Evolutionary conservation across 495 filamentous ascomycete genomes (phyloP).

Genomic region (Penicillium waksmanii): DNA sequence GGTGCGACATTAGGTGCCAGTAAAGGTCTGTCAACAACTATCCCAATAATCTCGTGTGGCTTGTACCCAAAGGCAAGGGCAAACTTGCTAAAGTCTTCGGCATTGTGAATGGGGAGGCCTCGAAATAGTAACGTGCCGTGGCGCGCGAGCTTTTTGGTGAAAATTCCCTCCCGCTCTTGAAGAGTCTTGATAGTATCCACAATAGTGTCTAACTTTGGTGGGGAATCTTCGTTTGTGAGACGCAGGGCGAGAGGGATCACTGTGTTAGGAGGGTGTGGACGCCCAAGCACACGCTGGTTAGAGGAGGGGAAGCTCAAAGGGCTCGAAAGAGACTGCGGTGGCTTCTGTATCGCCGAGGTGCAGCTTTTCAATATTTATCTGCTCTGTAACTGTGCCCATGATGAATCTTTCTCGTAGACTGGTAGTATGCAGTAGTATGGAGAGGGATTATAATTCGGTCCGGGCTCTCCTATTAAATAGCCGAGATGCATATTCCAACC

Average conservation of each 20-base stretch:
- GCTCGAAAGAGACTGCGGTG: slow-evolving; percentile 44
- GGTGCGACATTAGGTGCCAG: slow-evolving; percentile 57
- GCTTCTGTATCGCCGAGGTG: slow-evolving; percentile 5
- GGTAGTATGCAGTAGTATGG: not conserved
- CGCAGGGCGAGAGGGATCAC: slow-evolving; percentile 47
- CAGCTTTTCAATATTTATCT: slow-evolving; percentile 6
- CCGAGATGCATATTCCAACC: not conserved
- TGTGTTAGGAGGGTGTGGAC: slow-evolving; percentile 46
- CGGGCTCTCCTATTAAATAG: slow-evolving; percentile 3
- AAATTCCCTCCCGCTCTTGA: slow-evolving; percentile 55
- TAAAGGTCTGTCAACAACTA: slow-evolving; percentile 52
- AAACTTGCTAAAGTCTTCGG: slow-evolving; percentile 52
- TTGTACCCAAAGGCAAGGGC: slow-evolving; percentile 57
- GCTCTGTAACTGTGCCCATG: slow-evolving; percentile 17
- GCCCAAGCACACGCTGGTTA: slow-evolving; percentile 45
- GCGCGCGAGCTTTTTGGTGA: slow-evolving; percentile 63
- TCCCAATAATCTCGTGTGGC: slow-evolving; percentile 60
- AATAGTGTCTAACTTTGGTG: slow-evolving; percentile 34
- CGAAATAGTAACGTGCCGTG: slow-evolving; percentile 42
- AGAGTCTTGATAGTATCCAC: slow-evolving; percentile 34
- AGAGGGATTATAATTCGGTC: not conserved
- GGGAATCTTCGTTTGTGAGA: slow-evolving; percentile 22
- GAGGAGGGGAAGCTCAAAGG: slow-evolving; percentile 72
- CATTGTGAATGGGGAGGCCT: slow-evolving; percentile 35
- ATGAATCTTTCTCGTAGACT: not conserved